Conservation (phyloP, 1,284 basidiomycete genomes). For the Sporisorium sorghi region DNA sequence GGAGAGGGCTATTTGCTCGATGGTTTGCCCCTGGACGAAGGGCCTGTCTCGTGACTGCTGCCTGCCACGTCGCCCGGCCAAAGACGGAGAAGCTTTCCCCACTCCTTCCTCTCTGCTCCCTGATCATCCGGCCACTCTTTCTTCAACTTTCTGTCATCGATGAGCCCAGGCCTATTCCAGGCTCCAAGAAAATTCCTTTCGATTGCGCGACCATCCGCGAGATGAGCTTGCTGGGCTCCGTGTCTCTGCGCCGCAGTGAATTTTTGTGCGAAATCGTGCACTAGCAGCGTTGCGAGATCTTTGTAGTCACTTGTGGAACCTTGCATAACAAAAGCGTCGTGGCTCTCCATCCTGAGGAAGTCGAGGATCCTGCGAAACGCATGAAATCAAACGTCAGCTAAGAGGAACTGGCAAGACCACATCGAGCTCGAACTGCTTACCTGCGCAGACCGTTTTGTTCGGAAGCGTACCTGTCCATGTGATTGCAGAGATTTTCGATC, state of each 20-base stretch:
- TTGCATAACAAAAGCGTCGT: neutral
- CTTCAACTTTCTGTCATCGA: neutral
- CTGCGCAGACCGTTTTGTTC: neutral
- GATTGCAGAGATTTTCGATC: neutral
- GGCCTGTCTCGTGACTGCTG: neutral
- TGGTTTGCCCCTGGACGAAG: neutral
- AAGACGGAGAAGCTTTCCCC: constrained; percentile 7
- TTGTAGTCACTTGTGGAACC: neutral
- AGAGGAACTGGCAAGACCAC: neutral
- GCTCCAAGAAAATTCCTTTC: no score
- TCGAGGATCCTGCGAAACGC: neutral
- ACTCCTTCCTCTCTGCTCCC: constrained; percentile 8
- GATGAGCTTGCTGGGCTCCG: neutral
- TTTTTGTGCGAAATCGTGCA: neutral
- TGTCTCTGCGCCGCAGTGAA: neutral
- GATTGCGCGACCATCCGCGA: no score
- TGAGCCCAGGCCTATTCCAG: neutral
- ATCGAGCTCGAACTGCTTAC: no score
- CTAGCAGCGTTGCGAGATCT: neutral
- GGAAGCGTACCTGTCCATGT: neutral
- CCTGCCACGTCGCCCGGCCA: neutral
- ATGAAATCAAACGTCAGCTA: neutral
- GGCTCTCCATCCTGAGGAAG: neutral
- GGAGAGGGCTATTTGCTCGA: no score
- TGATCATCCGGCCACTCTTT: neutral